Evolutionary conservation across 345 rosid genomes (phyloP), one percentile per base, ranked within the genome.

Genomic region (Boechera divaricarpa): DNA sequence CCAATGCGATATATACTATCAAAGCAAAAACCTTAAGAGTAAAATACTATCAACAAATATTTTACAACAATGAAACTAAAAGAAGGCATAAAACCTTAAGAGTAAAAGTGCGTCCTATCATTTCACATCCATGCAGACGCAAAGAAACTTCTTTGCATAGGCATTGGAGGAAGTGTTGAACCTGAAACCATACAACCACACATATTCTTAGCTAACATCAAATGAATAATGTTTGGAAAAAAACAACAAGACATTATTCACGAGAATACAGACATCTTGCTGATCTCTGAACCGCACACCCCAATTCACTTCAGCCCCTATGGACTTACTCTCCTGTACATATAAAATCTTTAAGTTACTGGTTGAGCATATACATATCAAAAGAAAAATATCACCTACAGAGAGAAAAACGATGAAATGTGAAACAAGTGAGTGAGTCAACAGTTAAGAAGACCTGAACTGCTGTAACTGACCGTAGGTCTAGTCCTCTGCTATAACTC

Each of bases 301-400:
- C 98, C 97, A 94, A 63, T 92, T 94, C 61, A 92, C 97, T 81
- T 94, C 97, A 69, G 97, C 98, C 10, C 97, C 97, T 77, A 94
- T 78, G 64, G 97, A 90, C 86, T 94, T 94, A 78, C 86, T 86
- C 83, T 90, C 97, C 97, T 93, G 87, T 79, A 85, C 56, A 82
- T 64, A 69, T 58, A 70, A 6, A 81, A 69, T 58, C 68, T 31
- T 42, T 49, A 41, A 33, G 52, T 72, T 52, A 66, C 24, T 67
- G 26, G 32, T 8, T 8, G 35, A 60, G 77, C 3, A 24, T 62
- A 39, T 24, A 66, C 35, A 44, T 47, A 11, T 39, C 16, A 39
- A 15, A 66, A 57, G n/a, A 31, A 74, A 39, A 63, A 18, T 67
- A 67, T 52, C 31, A 73, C 54, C 2, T 33, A 44, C 12, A 52